These are phyloP conservation scores for Tuber indicum DNA, from an alignment of 495 filamentous ascomycete genomes.

Conservation along the genomic window DNA sequence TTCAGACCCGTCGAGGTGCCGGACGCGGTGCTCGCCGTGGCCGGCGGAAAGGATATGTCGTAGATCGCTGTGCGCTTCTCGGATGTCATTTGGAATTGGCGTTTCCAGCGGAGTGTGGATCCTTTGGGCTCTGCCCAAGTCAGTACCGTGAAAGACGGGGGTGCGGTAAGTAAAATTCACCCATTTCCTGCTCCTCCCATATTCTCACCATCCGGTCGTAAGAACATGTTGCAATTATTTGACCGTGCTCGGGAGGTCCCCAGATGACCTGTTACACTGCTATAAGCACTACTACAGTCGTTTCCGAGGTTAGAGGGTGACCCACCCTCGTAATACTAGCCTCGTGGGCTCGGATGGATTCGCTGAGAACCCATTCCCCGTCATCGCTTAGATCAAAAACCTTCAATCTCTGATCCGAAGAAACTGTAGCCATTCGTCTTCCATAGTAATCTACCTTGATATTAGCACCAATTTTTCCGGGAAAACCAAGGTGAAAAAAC, in stretches of 20 bases:
- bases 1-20: slow-evolving; percentile 66
- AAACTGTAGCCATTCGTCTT: slow-evolving; percentile 81
- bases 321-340: slow-evolving; percentile 81
- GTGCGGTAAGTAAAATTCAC: slow-evolving; percentile 13
- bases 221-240: slow-evolving; percentile 41
- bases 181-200: slow-evolving; percentile 43
- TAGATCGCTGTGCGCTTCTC: slow-evolving; percentile 41
- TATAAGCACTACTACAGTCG: slow-evolving; percentile 12
- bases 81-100: slow-evolving; percentile 40
- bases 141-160: not conserved
- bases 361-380: slow-evolving; percentile 68
- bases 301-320: not conserved
- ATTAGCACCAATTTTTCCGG: slow-evolving; percentile 9
- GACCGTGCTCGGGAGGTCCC: slow-evolving; percentile 41
- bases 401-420: slow-evolving; percentile 86
- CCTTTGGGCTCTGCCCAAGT: slow-evolving; percentile 27
- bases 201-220: slow-evolving; percentile 39
- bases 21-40: slow-evolving; percentile 47
- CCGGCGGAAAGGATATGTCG: slow-evolving; percentile 42
- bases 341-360: slow-evolving; percentile 86
- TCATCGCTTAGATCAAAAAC: slow-evolving; percentile 78
- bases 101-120: slow-evolving; percentile 39
- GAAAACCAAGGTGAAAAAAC: slow-evolving; percentile 3
- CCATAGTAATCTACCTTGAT: slow-evolving; percentile 61
- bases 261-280: slow-evolving; percentile 34